Percentiles rank a stretch among this genome's conserved stretches.
Evolutionary conservation across 192 early-diverging fungal genomes (phyloP).

Genomic region (Umbelopsis isabellina): DNA sequence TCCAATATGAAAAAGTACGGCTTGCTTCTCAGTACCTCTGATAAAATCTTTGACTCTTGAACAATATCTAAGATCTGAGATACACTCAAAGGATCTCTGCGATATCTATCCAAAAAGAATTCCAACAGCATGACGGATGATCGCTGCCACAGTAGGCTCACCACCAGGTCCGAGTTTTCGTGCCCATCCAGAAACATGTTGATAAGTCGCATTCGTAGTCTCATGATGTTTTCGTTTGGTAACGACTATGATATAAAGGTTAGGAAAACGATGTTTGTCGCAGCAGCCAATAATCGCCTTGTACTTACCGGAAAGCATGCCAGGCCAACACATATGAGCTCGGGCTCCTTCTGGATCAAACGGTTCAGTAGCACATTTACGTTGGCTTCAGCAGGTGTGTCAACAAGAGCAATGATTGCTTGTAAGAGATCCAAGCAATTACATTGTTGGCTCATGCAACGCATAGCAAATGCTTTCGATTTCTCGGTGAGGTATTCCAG

Average conservation of each 20-base stretch:
- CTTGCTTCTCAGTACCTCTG: slow-evolving; percentile 67
- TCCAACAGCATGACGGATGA: slow-evolving; percentile 26
- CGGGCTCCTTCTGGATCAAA: slow-evolving; percentile 65
- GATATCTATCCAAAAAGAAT: slow-evolving; percentile 34
- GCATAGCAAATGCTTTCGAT: slow-evolving; percentile 46
- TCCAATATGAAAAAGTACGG: slow-evolving; percentile 75
- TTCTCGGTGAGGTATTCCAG: slow-evolving; percentile 45
- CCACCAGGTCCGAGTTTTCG: slow-evolving; percentile 53
- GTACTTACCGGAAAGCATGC: slow-evolving; percentile 61
- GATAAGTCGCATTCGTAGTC: slow-evolving; percentile 29
- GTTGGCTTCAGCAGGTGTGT: slow-evolving; percentile 55
- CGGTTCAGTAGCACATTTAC: slow-evolving; percentile 64
- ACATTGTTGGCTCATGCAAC: slow-evolving; percentile 57
- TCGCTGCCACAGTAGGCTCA: slow-evolving; percentile 69
- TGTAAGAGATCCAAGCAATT: slow-evolving; percentile 80
- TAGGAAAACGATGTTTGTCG: neutral
- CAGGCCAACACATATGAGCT: slow-evolving; percentile 77
- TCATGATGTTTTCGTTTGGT: slow-evolving; percentile 22
- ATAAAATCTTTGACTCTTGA: slow-evolving; percentile 58
- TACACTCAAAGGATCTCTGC: slow-evolving; percentile 30
- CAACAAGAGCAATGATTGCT: slow-evolving; percentile 55
- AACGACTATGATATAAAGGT: slow-evolving; percentile 15
- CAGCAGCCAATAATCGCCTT: neutral
- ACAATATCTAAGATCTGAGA: slow-evolving; percentile 40
- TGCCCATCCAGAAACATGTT: slow-evolving; percentile 40